Percentiles rank a stretch among this genome's conserved stretches.
These are phyloP conservation scores for Neurospora sp. DNA, from an alignment of 495 filamentous ascomycete species.

Conservation along the genomic window DNA sequence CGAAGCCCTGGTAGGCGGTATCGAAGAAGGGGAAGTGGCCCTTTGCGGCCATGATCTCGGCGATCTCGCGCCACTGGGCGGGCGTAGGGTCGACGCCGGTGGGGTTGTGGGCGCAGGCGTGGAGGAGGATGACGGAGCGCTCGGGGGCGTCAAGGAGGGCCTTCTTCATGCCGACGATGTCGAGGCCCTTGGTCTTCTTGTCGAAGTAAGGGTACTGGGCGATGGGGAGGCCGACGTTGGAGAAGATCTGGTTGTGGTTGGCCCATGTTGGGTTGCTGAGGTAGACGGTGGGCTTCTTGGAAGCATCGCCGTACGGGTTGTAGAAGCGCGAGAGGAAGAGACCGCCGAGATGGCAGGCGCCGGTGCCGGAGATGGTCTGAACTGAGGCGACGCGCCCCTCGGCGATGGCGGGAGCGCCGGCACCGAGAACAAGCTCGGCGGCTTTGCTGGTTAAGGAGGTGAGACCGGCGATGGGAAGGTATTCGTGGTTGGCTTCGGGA, in stretches of 20 bases:
- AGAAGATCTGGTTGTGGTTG: slow-evolving; percentile 98
- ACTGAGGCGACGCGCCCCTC: slow-evolving; percentile 69
- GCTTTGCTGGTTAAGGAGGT: slow-evolving; percentile 75
- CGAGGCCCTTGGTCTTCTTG: slow-evolving; percentile 73
- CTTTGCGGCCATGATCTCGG: slow-evolving; percentile 57
- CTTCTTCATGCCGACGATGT: slow-evolving; percentile 76
- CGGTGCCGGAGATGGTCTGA: slow-evolving; percentile 87
- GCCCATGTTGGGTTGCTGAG: slow-evolving; percentile 93
- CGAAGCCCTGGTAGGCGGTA: slow-evolving; percentile 96
- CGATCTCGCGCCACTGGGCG: slow-evolving; percentile 90
- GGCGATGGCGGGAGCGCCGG: slow-evolving; percentile 64
- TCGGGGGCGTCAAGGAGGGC: slow-evolving; percentile 57
- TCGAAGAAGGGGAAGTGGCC: slow-evolving; percentile 98
- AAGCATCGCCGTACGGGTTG: slow-evolving; percentile 41
- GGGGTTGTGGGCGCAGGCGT: slow-evolving; percentile 96
- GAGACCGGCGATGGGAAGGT: slow-evolving; percentile 90
- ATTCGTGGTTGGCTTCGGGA: slow-evolving; percentile 92
- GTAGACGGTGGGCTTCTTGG: slow-evolving; percentile 60
- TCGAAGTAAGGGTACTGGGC: slow-evolving; percentile 90
- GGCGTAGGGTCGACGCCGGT: slow-evolving; percentile 92
- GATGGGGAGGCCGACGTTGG: slow-evolving; percentile 71
- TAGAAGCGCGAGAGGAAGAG: slow-evolving; percentile 78
- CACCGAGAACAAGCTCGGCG: slow-evolving; percentile 78
- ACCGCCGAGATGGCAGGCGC: slow-evolving; percentile 79
- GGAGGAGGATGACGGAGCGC: slow-evolving; percentile 79